phyloP scores from a whole-genome alignment of 2,329 filamentous ascomycete species.

The Colletotrichum aenigma region DNA sequence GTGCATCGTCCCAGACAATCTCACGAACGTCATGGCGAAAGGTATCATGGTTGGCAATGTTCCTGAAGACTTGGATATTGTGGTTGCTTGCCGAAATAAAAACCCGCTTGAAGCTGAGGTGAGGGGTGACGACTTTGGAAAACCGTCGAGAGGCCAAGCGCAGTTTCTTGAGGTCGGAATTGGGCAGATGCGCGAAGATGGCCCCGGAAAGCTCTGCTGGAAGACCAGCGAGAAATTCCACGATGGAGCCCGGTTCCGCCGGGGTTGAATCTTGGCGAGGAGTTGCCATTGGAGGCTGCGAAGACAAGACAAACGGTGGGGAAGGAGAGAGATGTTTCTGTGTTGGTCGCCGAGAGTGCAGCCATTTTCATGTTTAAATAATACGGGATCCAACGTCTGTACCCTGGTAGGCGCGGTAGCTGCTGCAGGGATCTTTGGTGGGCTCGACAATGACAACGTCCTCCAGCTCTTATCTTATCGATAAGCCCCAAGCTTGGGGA shows the following conservation, averaged over 20 bases:
- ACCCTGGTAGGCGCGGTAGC: no score
- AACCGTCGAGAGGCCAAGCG: neutral
- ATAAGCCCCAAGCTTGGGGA: rapidly evolving
- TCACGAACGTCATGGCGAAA: slow-evolving; percentile 35
- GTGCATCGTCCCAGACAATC: slow-evolving; percentile 42
- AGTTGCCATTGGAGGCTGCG: neutral
- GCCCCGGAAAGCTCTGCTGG: neutral
- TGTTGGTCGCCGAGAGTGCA: neutral
- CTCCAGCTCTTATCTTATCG: no score
- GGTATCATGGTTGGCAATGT: slow-evolving; percentile 37
- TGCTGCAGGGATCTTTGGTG: no score
- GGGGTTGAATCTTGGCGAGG: neutral
- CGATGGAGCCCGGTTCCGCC: neutral
- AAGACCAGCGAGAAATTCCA: neutral
- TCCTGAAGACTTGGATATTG: slow-evolving; percentile 38
- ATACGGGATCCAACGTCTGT: neutral
- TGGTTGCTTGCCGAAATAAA: slow-evolving; percentile 44
- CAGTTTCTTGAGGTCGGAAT: neutral
- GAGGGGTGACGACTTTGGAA: neutral
- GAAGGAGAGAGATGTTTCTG: neutral
- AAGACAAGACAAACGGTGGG: rapidly evolving
- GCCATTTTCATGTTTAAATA: neutral
- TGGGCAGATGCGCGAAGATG: neutral
- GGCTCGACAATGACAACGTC: no score
- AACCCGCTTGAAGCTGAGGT: slow-evolving; percentile 26